These are phyloP conservation scores for Zygosaccharomyces rouxii DNA, from an alignment of 805 yeast genomes.

Conservation along the genomic window DNA sequence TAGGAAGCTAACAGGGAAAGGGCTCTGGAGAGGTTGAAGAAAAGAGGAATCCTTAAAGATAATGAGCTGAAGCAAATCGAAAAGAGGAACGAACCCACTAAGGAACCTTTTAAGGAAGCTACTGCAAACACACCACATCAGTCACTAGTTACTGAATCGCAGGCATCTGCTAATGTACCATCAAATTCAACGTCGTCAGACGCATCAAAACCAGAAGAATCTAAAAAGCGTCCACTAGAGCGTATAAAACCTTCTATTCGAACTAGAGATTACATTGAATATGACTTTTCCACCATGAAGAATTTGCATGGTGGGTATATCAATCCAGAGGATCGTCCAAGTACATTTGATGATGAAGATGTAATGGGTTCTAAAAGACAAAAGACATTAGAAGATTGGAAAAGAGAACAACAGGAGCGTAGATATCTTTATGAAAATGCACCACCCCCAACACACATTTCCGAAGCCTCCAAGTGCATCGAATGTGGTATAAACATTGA, in stretches of 20 bases:
- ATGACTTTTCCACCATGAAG: constrained; percentile 85
- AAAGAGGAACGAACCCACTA: constrained; percentile 18
- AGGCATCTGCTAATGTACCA: neutral
- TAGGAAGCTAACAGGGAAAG: constrained; percentile 61
- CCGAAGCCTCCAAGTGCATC: constrained; percentile 71
- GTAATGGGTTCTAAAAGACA: constrained; percentile 27
- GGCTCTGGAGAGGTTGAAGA: constrained; percentile 56
- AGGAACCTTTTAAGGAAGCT: neutral
- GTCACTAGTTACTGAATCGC: constrained; percentile 1
- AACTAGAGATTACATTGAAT: constrained; percentile 68
- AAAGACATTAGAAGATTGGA: constrained; percentile 52
- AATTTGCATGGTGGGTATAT: constrained; percentile 87
- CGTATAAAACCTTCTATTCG: constrained; percentile 46
- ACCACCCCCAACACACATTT: constrained; percentile 70
- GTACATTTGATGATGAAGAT: constrained; percentile 29
- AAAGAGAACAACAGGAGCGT: constrained; percentile 53
- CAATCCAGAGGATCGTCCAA: constrained; percentile 23
- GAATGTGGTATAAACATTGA: constrained; percentile 77
- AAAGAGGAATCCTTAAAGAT: constrained; percentile 37
- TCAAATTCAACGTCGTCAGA: neutral
- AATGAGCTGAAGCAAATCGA: constrained; percentile 23
- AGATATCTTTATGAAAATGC: constrained; percentile 49
- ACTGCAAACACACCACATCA: neutral
- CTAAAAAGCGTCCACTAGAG: constrained; percentile 23
- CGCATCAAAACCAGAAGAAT: neutral